Base-by-base conservation (phyloP, 2,329 filamentous ascomycete genomes). In the Apiospora phragmitis region DNA sequence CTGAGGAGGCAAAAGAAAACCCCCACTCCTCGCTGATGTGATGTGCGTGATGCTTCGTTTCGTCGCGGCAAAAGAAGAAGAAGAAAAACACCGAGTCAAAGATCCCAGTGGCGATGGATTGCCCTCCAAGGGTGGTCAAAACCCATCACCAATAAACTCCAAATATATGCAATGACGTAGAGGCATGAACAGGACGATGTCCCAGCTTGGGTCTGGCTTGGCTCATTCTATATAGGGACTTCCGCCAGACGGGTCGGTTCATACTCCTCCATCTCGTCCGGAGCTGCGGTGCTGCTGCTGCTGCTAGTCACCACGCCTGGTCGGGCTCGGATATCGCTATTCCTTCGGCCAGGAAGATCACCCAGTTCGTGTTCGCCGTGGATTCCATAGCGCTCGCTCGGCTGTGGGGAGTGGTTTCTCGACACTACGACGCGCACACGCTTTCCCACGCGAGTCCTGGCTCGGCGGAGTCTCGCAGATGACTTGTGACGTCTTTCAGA, bases 11-110 rank as follows among this genome's bases (percentile, higher is more conserved):
- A 29, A 62, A 62, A 62, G 55, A 62, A 29, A 62, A 38, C 55
- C 55, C 55, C 38, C 55, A 62, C 55, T 62, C 55, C 55, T 62
- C 55, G 55, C 55, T 62, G 55, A 62, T 62, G 32, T 62, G 29
- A 62, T 59, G 29, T 62, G 55, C 38, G 32, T n/a, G 55, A 62
- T 62, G 55, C 55, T 62, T 38, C 55, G 18, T 38, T 38, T 32
- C 55, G 55, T n/a, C 55, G 32, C 55, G 55, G 55, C 32, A 11
- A 62, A 62, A 32, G 29, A 55, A 12, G 8, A 62, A 49, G 21
- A 24, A 49, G 11, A 49, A 55, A 62, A 62, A 38, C 55, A 38
- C 29, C 55, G 55, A n/a, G 18, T 21, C 32, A 62, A n/a, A 62
- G n/a, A 62, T n/a, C 29, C 55, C 55, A 38, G 3, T 4, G 55